Evolutionary conservation across 257 asterid species (phyloP).

Genomic region (Forsythia viridissima): DNA sequence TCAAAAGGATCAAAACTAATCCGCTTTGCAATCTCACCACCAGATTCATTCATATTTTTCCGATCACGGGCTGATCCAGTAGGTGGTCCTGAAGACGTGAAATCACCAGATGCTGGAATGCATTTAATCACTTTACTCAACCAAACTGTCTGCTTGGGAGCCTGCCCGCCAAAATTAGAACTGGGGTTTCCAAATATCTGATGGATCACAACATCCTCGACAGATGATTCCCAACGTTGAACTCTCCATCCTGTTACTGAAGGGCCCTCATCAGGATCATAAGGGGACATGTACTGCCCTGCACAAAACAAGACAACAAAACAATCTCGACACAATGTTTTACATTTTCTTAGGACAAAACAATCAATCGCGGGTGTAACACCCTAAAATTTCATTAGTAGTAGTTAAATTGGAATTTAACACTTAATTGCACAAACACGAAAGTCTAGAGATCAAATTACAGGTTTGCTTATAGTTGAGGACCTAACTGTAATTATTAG

Average conservation of each 20-base stretch:
- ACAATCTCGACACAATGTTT: too few species aligned
- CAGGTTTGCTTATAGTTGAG: too few species aligned
- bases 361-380: too few species aligned
- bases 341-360: too few species aligned
- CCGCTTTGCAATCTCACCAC: conserved; percentile 57
- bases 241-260: conserved; percentile 99
- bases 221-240: conserved; percentile 98
- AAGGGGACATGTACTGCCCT: conserved; percentile 99
- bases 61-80: conserved; percentile 51
- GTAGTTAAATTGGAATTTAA: too few species aligned
- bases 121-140: conserved; percentile 90
- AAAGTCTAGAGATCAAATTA: too few species aligned
- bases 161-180: conserved; percentile 74
- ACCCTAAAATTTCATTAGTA: too few species aligned
- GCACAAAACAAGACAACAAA: conserved; percentile 29
- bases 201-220: conserved; percentile 96
- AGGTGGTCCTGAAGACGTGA: conserved; percentile 52
- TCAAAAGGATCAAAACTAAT: conserved; percentile 93
- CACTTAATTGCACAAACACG: too few species aligned
- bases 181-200: conserved; percentile 90
- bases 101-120: conserved; percentile 77
- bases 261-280: conserved; percentile 99
- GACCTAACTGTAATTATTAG: too few species aligned
- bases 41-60: conserved; percentile 55
- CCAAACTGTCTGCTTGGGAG: conserved; percentile 99